Evolutionary conservation across 2,329 filamentous ascomycete species (phyloP).

Genomic region (Fusarium nelsonii): DNA sequence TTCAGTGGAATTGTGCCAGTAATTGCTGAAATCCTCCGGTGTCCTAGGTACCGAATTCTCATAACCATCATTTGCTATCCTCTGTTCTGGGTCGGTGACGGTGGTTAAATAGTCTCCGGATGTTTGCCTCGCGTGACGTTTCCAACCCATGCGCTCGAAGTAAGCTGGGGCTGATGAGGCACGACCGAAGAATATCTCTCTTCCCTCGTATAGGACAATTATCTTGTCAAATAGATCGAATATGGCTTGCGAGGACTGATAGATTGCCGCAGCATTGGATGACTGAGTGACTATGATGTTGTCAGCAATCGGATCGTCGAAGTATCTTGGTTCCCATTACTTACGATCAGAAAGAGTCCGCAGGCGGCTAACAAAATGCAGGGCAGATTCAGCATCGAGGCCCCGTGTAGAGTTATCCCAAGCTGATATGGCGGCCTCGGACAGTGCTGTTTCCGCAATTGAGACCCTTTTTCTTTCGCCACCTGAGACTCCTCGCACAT

Average conservation of each 20-base stretch:
- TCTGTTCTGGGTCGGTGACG: constrained; percentile 73
- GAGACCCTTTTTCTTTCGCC: constrained; percentile 84
- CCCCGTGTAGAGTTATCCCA: constrained; percentile 83
- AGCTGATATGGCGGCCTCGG: constrained; percentile 64
- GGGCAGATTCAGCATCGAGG: constrained; percentile 78
- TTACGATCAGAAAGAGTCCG: constrained; percentile 53
- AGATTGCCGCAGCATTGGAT: constrained; percentile 68
- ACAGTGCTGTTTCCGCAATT: constrained; percentile 81
- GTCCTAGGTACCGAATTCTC: constrained; percentile 73
- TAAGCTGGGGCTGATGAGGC: constrained; percentile 69
- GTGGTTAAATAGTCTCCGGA: constrained; percentile 77
- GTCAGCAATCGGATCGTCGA: constrained; percentile 65
- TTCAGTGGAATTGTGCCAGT: constrained; percentile 61
- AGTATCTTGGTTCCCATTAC: no score
- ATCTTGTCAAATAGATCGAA: constrained; percentile 82
- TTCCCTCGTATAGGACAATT: constrained; percentile 79
- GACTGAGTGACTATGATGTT: constrained; percentile 54
- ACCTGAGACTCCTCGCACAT: constrained; percentile 77
- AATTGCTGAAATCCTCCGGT: constrained; percentile 73
- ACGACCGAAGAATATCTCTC: constrained; percentile 80
- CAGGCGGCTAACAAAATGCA: constrained; percentile 78
- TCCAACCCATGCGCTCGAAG: constrained; percentile 77
- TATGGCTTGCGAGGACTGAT: constrained; percentile 76
- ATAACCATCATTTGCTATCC: constrained; percentile 66
- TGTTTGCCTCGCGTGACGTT: constrained; percentile 75